phyloP scores from a whole-genome alignment of 2,329 filamentous ascomycete species.

The Penicillium sp. region DNA sequence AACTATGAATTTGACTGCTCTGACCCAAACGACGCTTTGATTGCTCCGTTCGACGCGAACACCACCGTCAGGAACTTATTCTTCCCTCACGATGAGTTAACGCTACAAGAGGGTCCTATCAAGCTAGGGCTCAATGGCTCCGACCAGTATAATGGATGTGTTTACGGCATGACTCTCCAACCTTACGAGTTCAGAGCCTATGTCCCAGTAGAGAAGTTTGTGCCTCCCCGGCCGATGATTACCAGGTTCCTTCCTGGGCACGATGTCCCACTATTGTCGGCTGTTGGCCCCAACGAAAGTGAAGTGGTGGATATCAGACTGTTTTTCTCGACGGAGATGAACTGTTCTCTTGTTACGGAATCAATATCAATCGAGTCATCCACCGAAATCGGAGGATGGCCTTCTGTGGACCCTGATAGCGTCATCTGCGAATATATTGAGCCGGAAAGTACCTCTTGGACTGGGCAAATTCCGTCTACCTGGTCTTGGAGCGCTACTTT shows the following conservation, averaged over 20 bases:
- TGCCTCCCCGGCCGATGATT: conserved; percentile 54
- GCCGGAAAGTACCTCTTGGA: conserved; percentile 35
- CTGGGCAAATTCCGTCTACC: conserved; percentile 52
- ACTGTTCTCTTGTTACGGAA: conserved; percentile 54
- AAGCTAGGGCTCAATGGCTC: conserved; percentile 50
- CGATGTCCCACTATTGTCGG: conserved; percentile 55
- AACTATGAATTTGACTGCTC: conserved; percentile 58
- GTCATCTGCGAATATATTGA: conserved; percentile 46
- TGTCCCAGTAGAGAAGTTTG: conserved; percentile 52
- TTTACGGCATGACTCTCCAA: conserved; percentile 51
- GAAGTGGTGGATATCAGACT: conserved; percentile 52
- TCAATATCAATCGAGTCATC: conserved; percentile 53
- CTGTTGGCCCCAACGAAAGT: conserved; percentile 36
- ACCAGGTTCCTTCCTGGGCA: conserved; percentile 61
- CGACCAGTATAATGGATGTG: conserved; percentile 52
- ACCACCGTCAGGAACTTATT: conserved; percentile 61
- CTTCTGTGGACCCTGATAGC: conserved; percentile 45
- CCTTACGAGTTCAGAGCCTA: conserved; percentile 59
- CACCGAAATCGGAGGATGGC: conserved; percentile 46
- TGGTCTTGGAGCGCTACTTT: conserved; percentile 55
- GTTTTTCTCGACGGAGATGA: conserved; percentile 59
- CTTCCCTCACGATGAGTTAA: conserved; percentile 57
- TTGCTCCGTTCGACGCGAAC: conserved; percentile 54
- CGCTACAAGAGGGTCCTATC: conserved; percentile 46
- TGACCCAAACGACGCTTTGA: conserved; percentile 48